phyloP scores from a whole-genome alignment of 441 rosid species.

The Eruca vesicaria region DNA sequence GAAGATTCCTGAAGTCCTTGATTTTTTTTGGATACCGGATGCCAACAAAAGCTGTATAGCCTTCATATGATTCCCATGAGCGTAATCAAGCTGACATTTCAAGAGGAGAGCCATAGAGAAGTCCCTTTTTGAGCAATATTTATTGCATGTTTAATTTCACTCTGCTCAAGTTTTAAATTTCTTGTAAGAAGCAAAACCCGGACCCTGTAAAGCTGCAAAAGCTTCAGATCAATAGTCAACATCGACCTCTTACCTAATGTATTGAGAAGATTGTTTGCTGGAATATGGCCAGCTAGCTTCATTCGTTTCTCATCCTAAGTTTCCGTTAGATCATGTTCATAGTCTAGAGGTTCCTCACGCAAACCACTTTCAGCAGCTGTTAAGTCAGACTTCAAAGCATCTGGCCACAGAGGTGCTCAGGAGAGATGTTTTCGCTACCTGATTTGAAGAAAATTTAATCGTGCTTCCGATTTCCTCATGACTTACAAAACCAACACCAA shows the following conservation, averaged over 20 bases:
- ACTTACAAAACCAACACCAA: constrained; percentile 55
- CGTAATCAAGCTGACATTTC: constrained; percentile 95
- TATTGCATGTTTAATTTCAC: constrained; percentile 92
- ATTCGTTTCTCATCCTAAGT: constrained; percentile 56
- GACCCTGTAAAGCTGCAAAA: constrained; percentile 91
- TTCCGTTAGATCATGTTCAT: constrained; percentile 60
- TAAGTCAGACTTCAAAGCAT: constrained; percentile 60
- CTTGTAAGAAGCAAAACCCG: constrained; percentile 79
- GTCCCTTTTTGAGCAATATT: constrained; percentile 82
- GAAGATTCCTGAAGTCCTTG: constrained; percentile 66
- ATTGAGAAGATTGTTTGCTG: constrained; percentile 58
- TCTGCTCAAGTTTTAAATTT: constrained; percentile 89
- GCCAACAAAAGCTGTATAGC: constrained; percentile 91
- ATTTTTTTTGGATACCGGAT: constrained; percentile 62
- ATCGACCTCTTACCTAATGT: constrained; percentile 48
- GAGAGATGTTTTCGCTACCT: constrained; percentile 57
- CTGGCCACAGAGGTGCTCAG: constrained; percentile 53
- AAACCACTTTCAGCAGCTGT: constrained; percentile 62
- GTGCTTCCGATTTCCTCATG: constrained; percentile 65
- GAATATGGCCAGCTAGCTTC: constrained; percentile 51
- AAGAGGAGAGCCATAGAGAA: constrained; percentile 81
- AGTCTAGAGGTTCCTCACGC: constrained; percentile 67
- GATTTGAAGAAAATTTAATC: constrained; percentile 52
- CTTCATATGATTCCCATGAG: constrained; percentile 85
- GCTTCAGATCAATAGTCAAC: constrained; percentile 63